A percentile compares a stretch with the other conserved stretches of the same genome.
These are phyloP conservation scores for Exophiala phaeomuriformis DNA, from an alignment of 2,329 filamentous ascomycete species.

Conservation along the genomic window DNA sequence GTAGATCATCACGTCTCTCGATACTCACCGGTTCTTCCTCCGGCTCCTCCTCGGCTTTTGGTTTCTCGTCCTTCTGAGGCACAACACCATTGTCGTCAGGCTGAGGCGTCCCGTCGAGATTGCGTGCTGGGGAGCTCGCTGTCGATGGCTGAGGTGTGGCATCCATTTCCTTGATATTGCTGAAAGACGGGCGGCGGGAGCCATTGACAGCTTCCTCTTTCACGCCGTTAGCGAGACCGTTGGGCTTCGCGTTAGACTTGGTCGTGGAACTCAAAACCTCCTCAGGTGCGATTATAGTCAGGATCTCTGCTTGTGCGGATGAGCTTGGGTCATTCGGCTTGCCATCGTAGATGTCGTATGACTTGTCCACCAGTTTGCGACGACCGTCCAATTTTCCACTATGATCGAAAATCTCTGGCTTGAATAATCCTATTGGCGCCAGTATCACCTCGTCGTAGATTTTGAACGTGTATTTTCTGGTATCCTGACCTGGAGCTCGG, in stretches of 20 bases:
- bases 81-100: constrained; percentile 23
- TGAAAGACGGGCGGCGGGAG: constrained; percentile 57
- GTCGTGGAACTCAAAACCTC: constrained; percentile 24
- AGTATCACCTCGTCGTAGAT: constrained; percentile 93
- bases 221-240: constrained; percentile 42
- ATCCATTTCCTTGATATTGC: constrained; percentile 55
- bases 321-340: constrained; percentile 88
- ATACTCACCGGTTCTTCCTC: constrained; percentile 39
- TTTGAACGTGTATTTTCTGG: constrained; percentile 90
- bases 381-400: constrained; percentile 69
- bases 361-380: constrained; percentile 74
- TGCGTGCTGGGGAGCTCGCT: constrained; percentile 76
- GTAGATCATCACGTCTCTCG: constrained; percentile 65
- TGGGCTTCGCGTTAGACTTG: constrained; percentile 32
- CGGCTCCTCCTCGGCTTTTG: constrained; percentile 10
- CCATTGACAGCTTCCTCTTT: constrained; percentile 51
- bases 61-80: constrained; percentile 18
- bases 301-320: constrained; percentile 66
- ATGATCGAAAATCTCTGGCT: constrained; percentile 70
- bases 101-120: constrained; percentile 47
- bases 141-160: constrained; percentile 81
- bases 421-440: constrained; percentile 91
- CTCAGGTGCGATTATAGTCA: constrained; percentile 45
- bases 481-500: constrained; percentile 78
- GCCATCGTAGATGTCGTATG: constrained; percentile 88